Evolutionary conservation across 139 green algal species (phyloP).

Genomic region (Chlorella sp.): DNA sequence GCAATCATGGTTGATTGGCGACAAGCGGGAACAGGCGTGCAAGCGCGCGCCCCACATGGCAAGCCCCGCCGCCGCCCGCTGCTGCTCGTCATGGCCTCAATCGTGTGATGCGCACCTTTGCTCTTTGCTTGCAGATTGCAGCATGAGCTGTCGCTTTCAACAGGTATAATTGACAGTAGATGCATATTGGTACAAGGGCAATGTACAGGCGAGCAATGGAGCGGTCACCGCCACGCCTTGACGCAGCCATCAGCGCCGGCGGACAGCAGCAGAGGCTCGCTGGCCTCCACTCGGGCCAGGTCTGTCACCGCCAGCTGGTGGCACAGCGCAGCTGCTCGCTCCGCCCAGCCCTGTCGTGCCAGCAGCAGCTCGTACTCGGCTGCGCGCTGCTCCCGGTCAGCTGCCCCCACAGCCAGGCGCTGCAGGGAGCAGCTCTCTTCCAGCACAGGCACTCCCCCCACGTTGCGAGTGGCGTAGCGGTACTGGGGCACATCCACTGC

Average conservation of each 20-base stretch:
- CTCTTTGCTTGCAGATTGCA: too few species aligned
- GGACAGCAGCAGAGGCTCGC: constrained; percentile 77
- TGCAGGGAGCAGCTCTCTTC: constrained; percentile 65
- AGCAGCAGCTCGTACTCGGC: constrained; percentile 23
- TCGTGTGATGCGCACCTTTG: too few species aligned
- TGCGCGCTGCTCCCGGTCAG: not conserved
- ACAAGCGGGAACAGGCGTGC: too few species aligned
- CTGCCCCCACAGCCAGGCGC: not conserved
- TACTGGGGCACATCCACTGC: constrained; percentile 58
- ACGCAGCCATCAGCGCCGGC: constrained; percentile 78
- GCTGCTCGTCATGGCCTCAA: too few species aligned
- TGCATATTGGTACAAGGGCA: not conserved
- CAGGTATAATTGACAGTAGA: too few species aligned
- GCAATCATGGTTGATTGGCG: too few species aligned
- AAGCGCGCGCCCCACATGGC: too few species aligned
- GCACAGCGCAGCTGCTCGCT: constrained; percentile 41
- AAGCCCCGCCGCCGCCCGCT: too few species aligned
- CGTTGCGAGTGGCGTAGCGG: constrained; percentile 46
- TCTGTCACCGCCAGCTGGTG: constrained; percentile 71
- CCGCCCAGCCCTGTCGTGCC: constrained; percentile 25
- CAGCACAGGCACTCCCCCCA: constrained; percentile 64
- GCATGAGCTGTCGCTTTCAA: too few species aligned
- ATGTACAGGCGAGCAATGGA: not conserved
- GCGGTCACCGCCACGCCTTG: constrained; percentile 81
- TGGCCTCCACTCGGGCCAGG: constrained; percentile 57